Evolutionary conservation across 176 grass and related monocot genomes (phyloP).

Genomic region (Zizania latifolia): DNA sequence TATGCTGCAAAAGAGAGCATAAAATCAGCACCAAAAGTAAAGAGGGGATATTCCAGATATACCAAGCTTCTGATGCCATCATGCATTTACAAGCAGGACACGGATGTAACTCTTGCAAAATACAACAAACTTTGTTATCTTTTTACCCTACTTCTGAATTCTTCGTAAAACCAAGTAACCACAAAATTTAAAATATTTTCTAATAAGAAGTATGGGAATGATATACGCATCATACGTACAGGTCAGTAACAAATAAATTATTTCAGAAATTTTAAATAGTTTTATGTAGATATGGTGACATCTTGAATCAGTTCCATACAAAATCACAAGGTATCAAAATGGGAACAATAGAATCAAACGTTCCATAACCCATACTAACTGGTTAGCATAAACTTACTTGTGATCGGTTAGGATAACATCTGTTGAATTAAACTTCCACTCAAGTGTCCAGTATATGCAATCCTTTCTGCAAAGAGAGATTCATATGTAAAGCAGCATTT

Average conservation of each 20-base stretch:
- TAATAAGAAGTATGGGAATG: not conserved
- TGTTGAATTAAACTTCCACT: conserved; percentile 72
- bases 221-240: not conserved
- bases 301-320: not conserved
- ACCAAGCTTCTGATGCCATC: not conserved
- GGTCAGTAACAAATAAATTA: not conserved
- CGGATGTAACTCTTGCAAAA: not conserved
- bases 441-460: conserved; percentile 81
- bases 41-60: not conserved
- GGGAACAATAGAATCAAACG: not conserved
- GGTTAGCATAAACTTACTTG: conserved; percentile 45
- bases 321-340: not conserved
- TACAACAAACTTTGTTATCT: not conserved
- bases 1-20: conserved; percentile 51
- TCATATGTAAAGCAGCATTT: not conserved
- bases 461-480: conserved; percentile 48
- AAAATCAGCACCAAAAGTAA: conserved; percentile 11
- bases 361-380: not conserved
- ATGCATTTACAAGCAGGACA: not conserved
- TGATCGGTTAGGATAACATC: conserved; percentile 68
- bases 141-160: not conserved
- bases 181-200: not conserved
- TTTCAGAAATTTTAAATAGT: not conserved
- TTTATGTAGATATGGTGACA: not conserved
- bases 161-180: not conserved